These are phyloP conservation scores for Hypoxylon cercidicola DNA, from an alignment of 495 filamentous ascomycete species.

Conservation along the genomic window DNA sequence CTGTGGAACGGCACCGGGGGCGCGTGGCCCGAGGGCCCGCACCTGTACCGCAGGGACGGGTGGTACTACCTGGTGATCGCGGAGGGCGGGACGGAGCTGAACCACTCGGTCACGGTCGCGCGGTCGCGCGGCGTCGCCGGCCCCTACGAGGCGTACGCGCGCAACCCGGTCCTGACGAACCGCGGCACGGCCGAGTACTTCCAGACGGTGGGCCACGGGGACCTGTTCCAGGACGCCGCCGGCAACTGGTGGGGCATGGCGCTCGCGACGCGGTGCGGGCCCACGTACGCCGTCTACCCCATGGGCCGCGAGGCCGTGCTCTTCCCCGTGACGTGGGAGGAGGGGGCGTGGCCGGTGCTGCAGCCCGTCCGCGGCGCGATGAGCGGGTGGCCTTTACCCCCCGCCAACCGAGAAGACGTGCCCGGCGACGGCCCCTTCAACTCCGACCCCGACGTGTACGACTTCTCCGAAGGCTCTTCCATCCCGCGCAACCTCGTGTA, in stretches of 20 bases:
- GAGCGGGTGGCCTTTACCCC: conserved; percentile 54
- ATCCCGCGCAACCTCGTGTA: conserved; percentile 55
- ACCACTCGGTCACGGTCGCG: conserved; percentile 62
- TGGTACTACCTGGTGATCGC: conserved; percentile 77
- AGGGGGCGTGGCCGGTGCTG: conserved; percentile 55
- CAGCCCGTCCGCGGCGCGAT: conserved; percentile 55
- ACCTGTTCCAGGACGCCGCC: conserved; percentile 59
- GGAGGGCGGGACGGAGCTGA: conserved; percentile 67
- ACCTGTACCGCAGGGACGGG: conserved; percentile 70
- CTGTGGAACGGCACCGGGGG: conserved; percentile 67
- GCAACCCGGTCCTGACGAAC: conserved; percentile 64
- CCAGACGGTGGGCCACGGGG: conserved; percentile 61
- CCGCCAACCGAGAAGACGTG: conserved; percentile 33
- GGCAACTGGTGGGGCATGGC: conserved; percentile 66
- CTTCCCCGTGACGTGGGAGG: conserved; percentile 60
- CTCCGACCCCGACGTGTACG: conserved; percentile 51
- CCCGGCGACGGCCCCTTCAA: conserved; percentile 52
- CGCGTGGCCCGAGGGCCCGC: conserved; percentile 68
- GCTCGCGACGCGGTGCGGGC: conserved; percentile 57
- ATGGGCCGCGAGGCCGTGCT: conserved; percentile 69
- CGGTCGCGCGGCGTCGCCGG: conserved; percentile 56
- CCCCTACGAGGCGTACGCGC: conserved; percentile 60
- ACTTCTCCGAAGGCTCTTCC: conserved; percentile 48
- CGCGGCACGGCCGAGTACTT: conserved; percentile 58
- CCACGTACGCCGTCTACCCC: conserved; percentile 54